Base-by-base conservation (phyloP, 164 flowering plant species). In the Umbilicus rupestris region DNA sequence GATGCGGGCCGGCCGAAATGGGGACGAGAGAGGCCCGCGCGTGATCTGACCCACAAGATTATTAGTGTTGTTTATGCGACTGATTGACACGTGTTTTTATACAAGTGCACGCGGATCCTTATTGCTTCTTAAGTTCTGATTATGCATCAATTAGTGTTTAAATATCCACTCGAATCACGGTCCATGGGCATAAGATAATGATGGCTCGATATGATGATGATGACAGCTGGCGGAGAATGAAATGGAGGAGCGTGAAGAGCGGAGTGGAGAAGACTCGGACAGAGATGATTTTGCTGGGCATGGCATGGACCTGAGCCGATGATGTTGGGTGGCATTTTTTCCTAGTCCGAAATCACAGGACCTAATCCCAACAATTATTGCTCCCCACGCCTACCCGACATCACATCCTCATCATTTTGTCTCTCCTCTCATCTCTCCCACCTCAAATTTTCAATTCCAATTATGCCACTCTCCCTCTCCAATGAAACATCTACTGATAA, bases 311-410 rank as follows among this genome's bases (percentile, higher is more conserved):
- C 7, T 30, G 63, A 59, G 29, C 65, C 44, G 65, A 37, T 35
- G 42, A 62, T 35, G 65, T 62, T 62, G 65, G 65, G 20, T n/a
- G 26, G 28, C 42, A 5, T n/a, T 62, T 33, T 24, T 50, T 7
- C 59, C 9, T 49, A 20, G 59, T 52, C 59, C 59, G 59, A 55
- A 55, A 55, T 55, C 60, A 55, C 17, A 55, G 60, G 60, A 28
- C 60, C 33, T 26, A 28, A 26, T 55, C 60, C 60, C 60, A 26
- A 55, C 80, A 77, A 81, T 81, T 50, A 81, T 77, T 77, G 78
- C 71, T 20, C 64, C 78, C 82, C 84, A 81, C 82, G 84, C 84
- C 67, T 65, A n/a, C 68, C 81, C 80, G 80, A 78, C 81, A 75
- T n/a, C 60, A 78, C 81, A 75, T n/a, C 60, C 60, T 60, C 73